Percentiles rank a stretch among this genome's conserved stretches.
These are phyloP conservation scores for Metschnikowia similis DNA, from an alignment of 805 yeast genomes.

Conservation along the genomic window DNA sequence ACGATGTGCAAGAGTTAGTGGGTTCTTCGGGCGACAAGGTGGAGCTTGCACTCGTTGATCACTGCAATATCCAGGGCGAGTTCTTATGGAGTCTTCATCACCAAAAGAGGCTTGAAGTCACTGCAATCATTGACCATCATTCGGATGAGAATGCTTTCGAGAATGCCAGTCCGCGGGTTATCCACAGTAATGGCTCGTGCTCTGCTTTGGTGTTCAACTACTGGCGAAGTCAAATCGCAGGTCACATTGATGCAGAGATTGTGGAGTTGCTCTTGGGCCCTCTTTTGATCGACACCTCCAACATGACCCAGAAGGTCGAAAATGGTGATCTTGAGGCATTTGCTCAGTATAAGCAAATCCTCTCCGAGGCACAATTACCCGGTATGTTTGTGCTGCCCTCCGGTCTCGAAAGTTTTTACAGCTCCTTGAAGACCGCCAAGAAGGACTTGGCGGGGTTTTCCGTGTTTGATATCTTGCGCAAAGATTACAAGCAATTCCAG, in stretches of 20 bases:
- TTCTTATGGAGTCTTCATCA: constrained; percentile 27
- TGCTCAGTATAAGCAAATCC: constrained; percentile 29
- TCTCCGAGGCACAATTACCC: constrained; percentile 4
- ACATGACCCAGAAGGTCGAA: constrained; percentile 62
- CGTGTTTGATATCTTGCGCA: constrained; percentile 59
- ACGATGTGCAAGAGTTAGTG: constrained; percentile 59
- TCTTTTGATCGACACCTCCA: constrained; percentile 69
- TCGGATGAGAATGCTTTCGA: constrained; percentile 55
- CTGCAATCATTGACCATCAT: constrained; percentile 83
- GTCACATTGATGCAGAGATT: constrained; percentile 25
- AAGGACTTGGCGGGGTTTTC: constrained; percentile 62
- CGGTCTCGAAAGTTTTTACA: constrained; percentile 13
- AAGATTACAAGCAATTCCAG: constrained; percentile 80
- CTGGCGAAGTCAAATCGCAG: constrained; percentile 38
- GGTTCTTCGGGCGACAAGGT: background rate
- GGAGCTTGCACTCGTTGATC: constrained; percentile 63
- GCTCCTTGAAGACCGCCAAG: constrained; percentile 45
- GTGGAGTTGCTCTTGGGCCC: constrained; percentile 59
- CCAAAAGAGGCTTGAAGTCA: constrained; percentile 30
- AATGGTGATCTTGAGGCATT: constrained; percentile 49
- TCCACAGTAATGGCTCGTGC: constrained; percentile 72
- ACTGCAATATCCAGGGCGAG: constrained; percentile 61
- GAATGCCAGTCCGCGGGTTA: constrained; percentile 57
- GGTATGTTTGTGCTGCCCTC: constrained; percentile 13
- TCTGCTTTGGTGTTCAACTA: constrained; percentile 66